Evolutionary conservation across 2,329 filamentous ascomycete genomes (phyloP), one percentile per base, ranked within the genome.

Genomic region (Colletotrichum agaves): DNA sequence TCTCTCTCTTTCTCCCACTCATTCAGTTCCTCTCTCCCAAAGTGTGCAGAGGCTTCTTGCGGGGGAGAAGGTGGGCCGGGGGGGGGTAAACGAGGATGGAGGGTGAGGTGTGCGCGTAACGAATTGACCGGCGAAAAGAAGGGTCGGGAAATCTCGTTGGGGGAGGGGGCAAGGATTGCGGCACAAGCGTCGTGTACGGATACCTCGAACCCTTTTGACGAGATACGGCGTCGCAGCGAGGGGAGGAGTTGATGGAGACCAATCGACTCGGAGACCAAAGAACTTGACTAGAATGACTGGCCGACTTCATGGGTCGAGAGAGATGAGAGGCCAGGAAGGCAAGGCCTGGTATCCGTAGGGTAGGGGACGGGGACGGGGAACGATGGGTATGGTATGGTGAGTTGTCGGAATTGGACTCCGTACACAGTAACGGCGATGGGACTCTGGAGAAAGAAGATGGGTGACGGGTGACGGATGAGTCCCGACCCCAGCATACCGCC

Each of bases 101-200:
- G 61, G 55, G 21, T 31, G 8, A 31, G 65, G 64, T 63, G 64
- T 67, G 60, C 60, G 46, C 13, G 4, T 67, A 67, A 35, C 44
- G 56, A 41, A 53, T 47, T 35, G 61, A 33, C 47, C 61, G 31
- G 52, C 60, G 60, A 64, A 58, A 58, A 67, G 52, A 58, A 67
- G 60, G 60, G 64, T 61, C 17, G 47, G 35, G 56, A 41, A 66
- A 64, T 59, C 65, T 61, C 39, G 61, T 37, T 46, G 61, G 64
- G 63, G 44, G 59, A 64, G 61, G 39, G 49, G 49, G 41, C 61
- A 69, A 66, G 65, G 61, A 43, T 66, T 15, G 43, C 62, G 61
- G 55, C 44, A 52, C 58, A 61, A 35, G 58, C 46, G 58, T 60
- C 43, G 44, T 60, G 47, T 50, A 23, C 15, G 33, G 44, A 31